Percentiles rank a stretch among this genome's conserved stretches.
These are phyloP conservation scores for Aspergillus flavus DNA, from an alignment of 2,329 filamentous ascomycete species.

Conservation along the genomic window DNA sequence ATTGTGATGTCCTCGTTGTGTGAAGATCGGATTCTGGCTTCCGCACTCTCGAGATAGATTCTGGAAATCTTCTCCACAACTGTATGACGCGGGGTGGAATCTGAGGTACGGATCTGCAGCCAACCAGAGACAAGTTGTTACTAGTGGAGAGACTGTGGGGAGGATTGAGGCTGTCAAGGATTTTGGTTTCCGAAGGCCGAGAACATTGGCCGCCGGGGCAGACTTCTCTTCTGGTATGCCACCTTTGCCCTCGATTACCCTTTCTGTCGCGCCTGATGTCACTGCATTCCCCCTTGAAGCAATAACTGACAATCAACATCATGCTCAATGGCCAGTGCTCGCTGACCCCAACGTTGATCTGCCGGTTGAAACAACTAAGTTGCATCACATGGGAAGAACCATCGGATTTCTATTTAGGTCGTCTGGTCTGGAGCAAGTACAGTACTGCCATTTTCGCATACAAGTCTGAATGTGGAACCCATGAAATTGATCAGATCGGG, in stretches of 20 bases:
- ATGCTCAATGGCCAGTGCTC: background rate
- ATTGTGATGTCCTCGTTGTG: background rate
- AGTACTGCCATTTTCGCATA: background rate
- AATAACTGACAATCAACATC: background rate
- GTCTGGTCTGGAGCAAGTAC: background rate
- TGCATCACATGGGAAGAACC: background rate
- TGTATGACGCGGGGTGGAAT: constrained; percentile 8
- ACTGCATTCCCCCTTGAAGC: background rate
- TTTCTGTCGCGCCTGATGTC: background rate
- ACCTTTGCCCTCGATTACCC: background rate
- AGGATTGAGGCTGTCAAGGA: constrained; percentile 16
- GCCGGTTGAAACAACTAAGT: background rate
- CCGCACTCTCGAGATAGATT: constrained; percentile 22
- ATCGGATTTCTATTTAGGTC: background rate
- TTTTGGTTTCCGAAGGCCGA: constrained; percentile 28
- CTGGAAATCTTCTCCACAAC: constrained; percentile 13
- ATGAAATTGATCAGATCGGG: background rate
- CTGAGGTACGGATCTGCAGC: constrained; percentile 11
- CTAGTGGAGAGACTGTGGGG: constrained; percentile 8
- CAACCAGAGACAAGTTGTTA: constrained; percentile 7
- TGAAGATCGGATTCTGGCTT: constrained; percentile 35
- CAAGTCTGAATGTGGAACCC: background rate
- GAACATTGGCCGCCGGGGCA: constrained; percentile 6
- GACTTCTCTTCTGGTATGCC: constrained; percentile 4
- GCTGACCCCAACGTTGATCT: background rate